phyloP scores from a whole-genome alignment of 2,329 filamentous ascomycete species.

The Sclerotinia nivalis region DNA sequence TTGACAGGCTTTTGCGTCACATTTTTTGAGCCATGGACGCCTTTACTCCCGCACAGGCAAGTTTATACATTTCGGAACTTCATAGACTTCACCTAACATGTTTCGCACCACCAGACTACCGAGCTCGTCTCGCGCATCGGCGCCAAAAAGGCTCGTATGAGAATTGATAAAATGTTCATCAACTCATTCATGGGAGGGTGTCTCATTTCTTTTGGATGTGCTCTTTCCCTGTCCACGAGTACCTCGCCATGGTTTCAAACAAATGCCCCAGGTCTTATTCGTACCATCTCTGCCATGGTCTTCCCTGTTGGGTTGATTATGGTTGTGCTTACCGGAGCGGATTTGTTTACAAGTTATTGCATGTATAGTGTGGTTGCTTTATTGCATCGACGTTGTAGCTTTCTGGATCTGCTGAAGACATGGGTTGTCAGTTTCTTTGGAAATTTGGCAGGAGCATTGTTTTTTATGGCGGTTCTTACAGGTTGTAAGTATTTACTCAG shows the following conservation, averaged over 20 bases:
- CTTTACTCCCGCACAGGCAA: constrained; percentile 46
- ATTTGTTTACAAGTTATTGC: constrained; percentile 48
- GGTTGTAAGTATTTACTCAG: constrained; percentile 45
- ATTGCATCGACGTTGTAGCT: constrained; percentile 46
- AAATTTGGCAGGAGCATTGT: constrained; percentile 51
- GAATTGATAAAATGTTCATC: constrained; percentile 54
- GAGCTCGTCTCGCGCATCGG: constrained; percentile 54
- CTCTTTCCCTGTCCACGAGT: constrained; percentile 48
- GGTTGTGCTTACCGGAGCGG: constrained; percentile 51
- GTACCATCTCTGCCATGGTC: constrained; percentile 48
- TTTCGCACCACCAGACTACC: constrained; percentile 44
- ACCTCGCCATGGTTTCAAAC: constrained; percentile 50
- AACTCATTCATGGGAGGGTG: constrained; percentile 54
- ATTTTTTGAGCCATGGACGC: constrained; percentile 40
- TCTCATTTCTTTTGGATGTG: constrained; percentile 53
- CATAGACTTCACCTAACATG: constrained; percentile 7
- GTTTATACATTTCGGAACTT: neutral
- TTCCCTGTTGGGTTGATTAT: constrained; percentile 53
- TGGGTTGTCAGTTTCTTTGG: constrained; percentile 52
- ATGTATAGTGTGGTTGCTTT: constrained; percentile 48
- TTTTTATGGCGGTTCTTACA: constrained; percentile 50
- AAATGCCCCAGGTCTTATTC: constrained; percentile 51
- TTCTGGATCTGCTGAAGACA: constrained; percentile 39
- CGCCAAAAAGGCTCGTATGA: constrained; percentile 53
- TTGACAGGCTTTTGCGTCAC: neutral